phyloP scores from a whole-genome alignment of 768 basidiomycete genomes.

The Boletus coccyginus region DNA sequence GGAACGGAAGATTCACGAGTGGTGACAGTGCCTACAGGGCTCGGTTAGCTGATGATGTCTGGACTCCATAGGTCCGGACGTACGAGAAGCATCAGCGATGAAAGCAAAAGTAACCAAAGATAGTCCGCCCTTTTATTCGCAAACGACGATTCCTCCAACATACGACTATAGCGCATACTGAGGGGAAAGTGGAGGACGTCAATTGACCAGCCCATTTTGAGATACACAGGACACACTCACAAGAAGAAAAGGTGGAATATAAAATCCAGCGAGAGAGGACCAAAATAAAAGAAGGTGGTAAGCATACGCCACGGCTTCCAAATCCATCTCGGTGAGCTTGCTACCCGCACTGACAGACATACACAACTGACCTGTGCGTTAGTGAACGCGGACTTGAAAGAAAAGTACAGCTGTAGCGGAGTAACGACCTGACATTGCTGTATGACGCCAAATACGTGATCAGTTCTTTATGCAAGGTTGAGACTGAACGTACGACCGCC shows the following conservation, averaged over 20 bases:
- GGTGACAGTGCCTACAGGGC: constrained; percentile 68
- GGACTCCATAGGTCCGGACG: constrained; percentile 18
- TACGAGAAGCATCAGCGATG: constrained; percentile 83
- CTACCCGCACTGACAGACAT: background rate
- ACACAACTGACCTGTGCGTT: constrained; percentile 59
- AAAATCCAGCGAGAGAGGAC: constrained; percentile 88
- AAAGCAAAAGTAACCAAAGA: constrained; percentile 88
- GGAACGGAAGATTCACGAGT: constrained; percentile 87
- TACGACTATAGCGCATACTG: constrained; percentile 95
- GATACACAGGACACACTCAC: constrained; percentile 48
- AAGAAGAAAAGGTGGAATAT: constrained; percentile 99
- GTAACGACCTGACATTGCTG: constrained; percentile 94
- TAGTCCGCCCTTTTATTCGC: constrained; percentile 90
- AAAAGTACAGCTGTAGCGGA: constrained; percentile 90
- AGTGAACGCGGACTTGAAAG: constrained; percentile 77
- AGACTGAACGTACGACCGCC: constrained; percentile 69
- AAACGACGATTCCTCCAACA: constrained; percentile 97
- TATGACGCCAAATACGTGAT: background rate
- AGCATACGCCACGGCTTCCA: constrained; percentile 79
- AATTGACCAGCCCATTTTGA: background rate
- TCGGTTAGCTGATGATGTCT: background rate
- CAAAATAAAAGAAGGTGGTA: constrained; percentile 97
- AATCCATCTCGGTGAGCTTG: constrained; percentile 12
- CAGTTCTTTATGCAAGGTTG: background rate
- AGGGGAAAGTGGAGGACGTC: background rate